Conservation (phyloP, 169 alveolate genomes). For the Miamiensis avidus region DNA sequence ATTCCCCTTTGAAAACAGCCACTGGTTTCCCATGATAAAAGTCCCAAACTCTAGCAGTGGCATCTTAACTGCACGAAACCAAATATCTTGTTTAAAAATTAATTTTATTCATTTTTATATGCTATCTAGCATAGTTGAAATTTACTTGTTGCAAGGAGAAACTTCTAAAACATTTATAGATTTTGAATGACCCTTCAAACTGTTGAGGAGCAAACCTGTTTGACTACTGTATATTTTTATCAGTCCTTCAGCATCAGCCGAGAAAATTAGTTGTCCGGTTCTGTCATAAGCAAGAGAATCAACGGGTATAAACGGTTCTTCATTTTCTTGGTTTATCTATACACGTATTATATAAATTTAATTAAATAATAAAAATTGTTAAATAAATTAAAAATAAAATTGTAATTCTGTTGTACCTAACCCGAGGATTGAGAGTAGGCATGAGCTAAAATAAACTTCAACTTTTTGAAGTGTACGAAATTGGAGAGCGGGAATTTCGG, state of each 20-base stretch:
- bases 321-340: conserved; percentile 31
- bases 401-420: not conserved
- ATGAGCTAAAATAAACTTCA: not conserved
- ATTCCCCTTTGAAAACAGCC: not conserved
- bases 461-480: not conserved
- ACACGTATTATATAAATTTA: not conserved
- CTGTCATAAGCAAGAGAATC: conserved; percentile 34
- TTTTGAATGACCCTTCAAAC: conserved; percentile 42
- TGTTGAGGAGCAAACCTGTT: conserved; percentile 33
- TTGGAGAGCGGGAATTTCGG: not conserved
- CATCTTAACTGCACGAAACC: not conserved
- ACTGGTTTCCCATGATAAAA: not conserved
- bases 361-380: no score
- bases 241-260: conserved; percentile 46
- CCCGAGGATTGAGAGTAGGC: not conserved
- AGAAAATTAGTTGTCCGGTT: conserved; percentile 30
- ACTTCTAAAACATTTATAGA: conserved; percentile 36
- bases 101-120: no score
- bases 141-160: conserved; percentile 36
- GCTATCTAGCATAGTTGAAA: not conserved
- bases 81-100: not conserved
- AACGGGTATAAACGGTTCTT: conserved; percentile 46
- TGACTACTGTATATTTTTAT: conserved; percentile 41
- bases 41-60: conserved; percentile 3
- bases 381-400: no score